A percentile compares a stretch with the other conserved stretches of the same genome.
These are phyloP conservation scores for Lepidopterella palustris DNA, from an alignment of 495 filamentous ascomycete genomes.

Conservation along the genomic window DNA sequence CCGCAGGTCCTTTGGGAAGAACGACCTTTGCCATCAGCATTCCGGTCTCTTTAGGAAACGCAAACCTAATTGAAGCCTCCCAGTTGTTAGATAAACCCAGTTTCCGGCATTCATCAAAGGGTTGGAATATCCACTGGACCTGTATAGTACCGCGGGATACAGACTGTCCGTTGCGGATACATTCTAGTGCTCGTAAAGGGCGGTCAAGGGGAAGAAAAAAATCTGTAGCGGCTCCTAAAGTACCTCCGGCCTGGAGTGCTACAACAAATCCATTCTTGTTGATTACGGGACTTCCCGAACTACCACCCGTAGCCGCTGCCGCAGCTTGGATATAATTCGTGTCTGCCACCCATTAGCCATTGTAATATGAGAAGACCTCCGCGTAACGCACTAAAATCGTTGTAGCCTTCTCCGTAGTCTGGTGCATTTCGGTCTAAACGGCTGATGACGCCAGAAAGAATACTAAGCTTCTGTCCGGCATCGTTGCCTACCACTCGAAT, in stretches of 20 bases:
- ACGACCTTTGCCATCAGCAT: slow-evolving; percentile 96
- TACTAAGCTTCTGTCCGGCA: slow-evolving; percentile 96
- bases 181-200: slow-evolving; percentile 76
- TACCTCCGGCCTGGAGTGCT: slow-evolving; percentile 87
- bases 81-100: slow-evolving; percentile 80
- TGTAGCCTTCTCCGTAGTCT: slow-evolving; percentile 96
- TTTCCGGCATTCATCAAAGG: slow-evolving; percentile 93
- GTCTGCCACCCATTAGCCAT: slow-evolving; percentile 36
- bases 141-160: slow-evolving; percentile 90
- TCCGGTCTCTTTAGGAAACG: slow-evolving; percentile 86
- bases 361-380: not conserved
- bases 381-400: slow-evolving; percentile 63
- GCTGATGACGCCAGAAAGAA: slow-evolving; percentile 94
- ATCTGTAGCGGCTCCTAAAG: slow-evolving; percentile 91
- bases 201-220: slow-evolving; percentile 94
- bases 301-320: slow-evolving; percentile 90
- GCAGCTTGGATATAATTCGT: slow-evolving; percentile 99
- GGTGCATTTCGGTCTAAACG: slow-evolving; percentile 91
- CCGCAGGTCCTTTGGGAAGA: slow-evolving; percentile 80
- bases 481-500: slow-evolving; percentile 98
- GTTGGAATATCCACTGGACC: slow-evolving; percentile 91
- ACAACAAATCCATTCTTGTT: slow-evolving; percentile 90
- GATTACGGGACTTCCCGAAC: slow-evolving; percentile 93
- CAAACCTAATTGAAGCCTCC: slow-evolving; percentile 73
- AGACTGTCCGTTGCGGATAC: slow-evolving; percentile 65